phyloP scores from a whole-genome alignment of 306 rosid genomes.

The Hylodesmum podocarpum region DNA sequence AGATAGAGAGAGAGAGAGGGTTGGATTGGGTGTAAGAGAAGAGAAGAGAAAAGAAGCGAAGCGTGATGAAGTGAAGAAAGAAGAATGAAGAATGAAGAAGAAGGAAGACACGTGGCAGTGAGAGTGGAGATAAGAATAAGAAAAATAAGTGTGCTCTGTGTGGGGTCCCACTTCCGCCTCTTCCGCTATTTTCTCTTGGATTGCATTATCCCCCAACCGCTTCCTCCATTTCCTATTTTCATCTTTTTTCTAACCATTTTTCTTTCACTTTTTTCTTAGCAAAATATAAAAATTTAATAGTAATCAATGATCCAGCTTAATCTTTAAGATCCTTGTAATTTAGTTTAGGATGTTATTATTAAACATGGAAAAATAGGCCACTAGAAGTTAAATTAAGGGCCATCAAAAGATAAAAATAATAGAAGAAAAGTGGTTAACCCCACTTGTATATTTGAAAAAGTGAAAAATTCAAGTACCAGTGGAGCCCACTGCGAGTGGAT shows the following conservation, averaged over 20 bases:
- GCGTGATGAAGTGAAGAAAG: not conserved
- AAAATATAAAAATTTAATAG: not conserved
- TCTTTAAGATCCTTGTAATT: not conserved
- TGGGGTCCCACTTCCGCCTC: slow-evolving; percentile 48
- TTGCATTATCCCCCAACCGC: slow-evolving; percentile 4
- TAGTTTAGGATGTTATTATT: not conserved
- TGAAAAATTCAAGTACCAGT: too few relatives aligned
- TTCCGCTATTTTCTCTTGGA: slow-evolving; percentile 25
- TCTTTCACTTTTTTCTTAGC: not conserved
- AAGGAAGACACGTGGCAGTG: slow-evolving; percentile 52
- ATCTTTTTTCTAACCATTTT: not conserved
- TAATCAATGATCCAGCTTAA: not conserved
- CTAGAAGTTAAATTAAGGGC: not conserved
- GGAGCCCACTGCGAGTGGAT: too few relatives aligned
- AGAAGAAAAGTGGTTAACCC: not conserved
- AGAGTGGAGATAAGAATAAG: slow-evolving; percentile 35
- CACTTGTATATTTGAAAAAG: not conserved
- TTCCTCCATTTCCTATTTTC: not conserved
- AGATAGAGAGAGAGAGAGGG: not conserved
- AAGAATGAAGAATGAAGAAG: not conserved
- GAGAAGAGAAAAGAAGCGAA: not conserved
- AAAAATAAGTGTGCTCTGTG: too few relatives aligned
- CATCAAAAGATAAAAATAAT: not conserved
- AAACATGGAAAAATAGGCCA: not conserved
- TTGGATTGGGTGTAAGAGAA: not conserved